These are phyloP conservation scores for Pholiota microspora DNA, from an alignment of 768 basidiomycete genomes.

Conservation along the genomic window DNA sequence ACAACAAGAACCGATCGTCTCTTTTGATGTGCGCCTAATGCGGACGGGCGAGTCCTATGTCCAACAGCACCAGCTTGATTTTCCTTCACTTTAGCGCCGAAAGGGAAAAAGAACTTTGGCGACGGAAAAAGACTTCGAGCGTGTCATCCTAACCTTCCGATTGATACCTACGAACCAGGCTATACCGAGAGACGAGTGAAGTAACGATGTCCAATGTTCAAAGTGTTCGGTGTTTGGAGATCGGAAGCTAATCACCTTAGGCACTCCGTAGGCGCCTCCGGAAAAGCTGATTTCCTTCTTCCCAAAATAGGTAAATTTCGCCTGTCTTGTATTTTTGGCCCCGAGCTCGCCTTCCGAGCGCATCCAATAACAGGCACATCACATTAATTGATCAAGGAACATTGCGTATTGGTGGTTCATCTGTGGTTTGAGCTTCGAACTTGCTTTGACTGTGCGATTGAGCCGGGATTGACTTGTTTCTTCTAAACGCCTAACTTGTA, in stretches of 20 bases:
- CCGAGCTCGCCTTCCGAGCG: background rate
- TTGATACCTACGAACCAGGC: too few relatives aligned
- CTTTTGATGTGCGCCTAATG: too few relatives aligned
- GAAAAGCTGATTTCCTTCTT: background rate
- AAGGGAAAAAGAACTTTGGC: too few relatives aligned
- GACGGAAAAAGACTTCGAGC: too few relatives aligned
- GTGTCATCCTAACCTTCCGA: too few relatives aligned
- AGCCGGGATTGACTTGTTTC: background rate
- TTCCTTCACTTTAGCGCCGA: too few relatives aligned
- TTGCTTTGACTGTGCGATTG: background rate
- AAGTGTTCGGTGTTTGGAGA: background rate
- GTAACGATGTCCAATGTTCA: too few relatives aligned
- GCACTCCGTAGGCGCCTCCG: background rate
- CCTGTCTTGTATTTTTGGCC: background rate
- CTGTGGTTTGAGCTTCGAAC: too few relatives aligned
- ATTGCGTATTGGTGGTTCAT: too few relatives aligned
- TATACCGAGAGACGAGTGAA: background rate
- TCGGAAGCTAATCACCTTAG: background rate
- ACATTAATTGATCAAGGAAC: background rate
- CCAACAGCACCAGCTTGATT: too few relatives aligned
- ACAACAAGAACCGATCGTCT: too few relatives aligned
- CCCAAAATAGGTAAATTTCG: constrained; percentile 2
- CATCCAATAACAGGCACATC: background rate
- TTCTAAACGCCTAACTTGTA: background rate
- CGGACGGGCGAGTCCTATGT: too few relatives aligned